A percentile compares a stretch with the other conserved stretches of the same genome.
Conservation (phyloP, 2,329 filamentous ascomycete genomes). For the Xylaria polymorpha region DNA sequence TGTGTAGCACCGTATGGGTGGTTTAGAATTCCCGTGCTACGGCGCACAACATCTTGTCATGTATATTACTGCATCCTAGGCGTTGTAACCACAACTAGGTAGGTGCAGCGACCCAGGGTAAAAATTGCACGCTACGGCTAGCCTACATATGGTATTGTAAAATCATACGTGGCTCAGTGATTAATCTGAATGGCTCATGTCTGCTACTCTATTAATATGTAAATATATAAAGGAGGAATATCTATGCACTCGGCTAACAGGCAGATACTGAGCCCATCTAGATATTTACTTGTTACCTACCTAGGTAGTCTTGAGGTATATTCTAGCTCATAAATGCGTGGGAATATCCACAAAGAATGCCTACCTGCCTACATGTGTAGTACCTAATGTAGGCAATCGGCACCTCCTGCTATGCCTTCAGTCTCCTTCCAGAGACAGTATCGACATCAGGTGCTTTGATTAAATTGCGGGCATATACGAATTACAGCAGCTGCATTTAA, state of each 20-base stretch:
- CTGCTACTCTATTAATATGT: no score
- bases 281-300: not conserved
- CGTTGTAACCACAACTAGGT: not conserved
- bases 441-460: not conserved
- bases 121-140: no score
- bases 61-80: not conserved
- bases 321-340: not conserved
- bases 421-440: not conserved
- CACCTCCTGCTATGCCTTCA: no score
- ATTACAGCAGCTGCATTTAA: no score
- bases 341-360: not conserved
- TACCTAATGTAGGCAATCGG: no score
- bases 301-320: not conserved
- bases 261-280: not conserved
- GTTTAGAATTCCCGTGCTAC: not conserved
- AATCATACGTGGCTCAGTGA: no score
- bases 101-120: not conserved
- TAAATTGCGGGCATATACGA: no score
- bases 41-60: conserved; percentile 4
- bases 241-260: no score
- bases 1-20: conserved; percentile 3
- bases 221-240: no score
- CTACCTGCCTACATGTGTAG: no score
- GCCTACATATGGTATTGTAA: no score
- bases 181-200: no score